Base-by-base conservation (phyloP, 2,329 filamentous ascomycete species). In the Talaromyces sp. region DNA sequence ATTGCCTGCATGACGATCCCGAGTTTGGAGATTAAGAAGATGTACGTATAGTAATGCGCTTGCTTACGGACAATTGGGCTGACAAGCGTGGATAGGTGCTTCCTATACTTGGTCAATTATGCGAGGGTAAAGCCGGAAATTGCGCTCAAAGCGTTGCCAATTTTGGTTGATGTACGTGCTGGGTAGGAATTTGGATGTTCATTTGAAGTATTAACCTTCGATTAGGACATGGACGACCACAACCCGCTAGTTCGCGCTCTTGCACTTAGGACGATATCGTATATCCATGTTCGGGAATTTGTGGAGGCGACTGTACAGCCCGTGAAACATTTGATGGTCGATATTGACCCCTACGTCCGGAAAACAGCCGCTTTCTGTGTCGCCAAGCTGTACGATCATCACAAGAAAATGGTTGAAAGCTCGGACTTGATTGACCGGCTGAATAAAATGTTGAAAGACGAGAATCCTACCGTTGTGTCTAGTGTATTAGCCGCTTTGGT, bases 11-110 rank as follows among this genome's bases (percentile, higher is more conserved):
- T 99, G 95, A 88, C 91, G 72, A 91, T 99, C 68, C 90, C 89
- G 61, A 96, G 91, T 73, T 82, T 99, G 77, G 95, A 99, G 80
- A 97, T 99, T 81, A 99, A 99, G 86, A 99, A 99, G 85, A 99
- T 99, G 95, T 97, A 82, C 37, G 77, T 69, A 60, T 43, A 16
- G 50, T 50, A 54, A 50, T 24, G 10, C 10, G 39, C 33, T 35
- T 10, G 9, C 8, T 47, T 11, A 9, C 3, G 50, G 9, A 35
- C 27, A 31, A 14, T 45, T 58, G 52, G 24, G 62, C 64, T 72
- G 66, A 72, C 61, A 43, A 37, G 39, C 22, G 16, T 16, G 8
- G 3, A 39, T 74, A 97, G 93, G 93, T 98, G 95, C 81, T 99
- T 98, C 76, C 82, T 99, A 67, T 99, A 96, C 77, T 82, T 99